Evolutionary conservation across 176 grass and related monocot species (phyloP), one percentile per base, ranked within the genome.

Genomic region (Carex littledalei): DNA sequence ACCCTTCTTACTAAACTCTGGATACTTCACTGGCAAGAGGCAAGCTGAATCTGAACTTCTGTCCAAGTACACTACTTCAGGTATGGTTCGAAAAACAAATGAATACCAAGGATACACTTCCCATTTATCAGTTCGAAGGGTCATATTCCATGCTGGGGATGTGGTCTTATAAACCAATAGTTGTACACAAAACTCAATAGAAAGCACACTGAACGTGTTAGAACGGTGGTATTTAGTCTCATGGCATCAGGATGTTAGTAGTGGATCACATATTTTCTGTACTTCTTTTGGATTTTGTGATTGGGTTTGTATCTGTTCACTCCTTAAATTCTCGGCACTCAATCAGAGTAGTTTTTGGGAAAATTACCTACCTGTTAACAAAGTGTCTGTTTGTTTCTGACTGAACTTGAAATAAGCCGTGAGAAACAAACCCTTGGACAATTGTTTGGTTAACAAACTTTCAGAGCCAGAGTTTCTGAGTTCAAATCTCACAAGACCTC

Each of bases 21-120:
- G 96, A 67, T 99, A 99, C 76, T 99, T 99, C 90, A 90, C 85
- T 57, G 96, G 96, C 2, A 94, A 99, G 85, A 88, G 96, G 91
- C 82, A 94, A 75, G 96, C 96, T 11, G 96, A 99, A 89, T 95
- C 96, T 35, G 91, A 99, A 84, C 85, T 95, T 53, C 96, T 99
- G 63, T 95, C 96, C 60, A 99, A 99, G 88, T 99, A 91, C 87
- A 86, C 96, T 74, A 67, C 39, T 77, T 94, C 96, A 91, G 93
- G 96, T 99, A 92, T 55, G 13, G 53, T 85, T 2, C 8, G 6
- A 80, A 8, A 53, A 84, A 81, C 17, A 72, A 60, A 45, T 45
- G 16, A 65, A 34, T 12, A 67, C 29, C 10, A 24, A 67, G 13
- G 53, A 60, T 41, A 3, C 13, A 18, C 7, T 18, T 32, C 3